A percentile compares a stretch with the other conserved stretches of the same genome.
Conservation (phyloP, 345 rosid genomes). For the Acer negundo region DNA sequence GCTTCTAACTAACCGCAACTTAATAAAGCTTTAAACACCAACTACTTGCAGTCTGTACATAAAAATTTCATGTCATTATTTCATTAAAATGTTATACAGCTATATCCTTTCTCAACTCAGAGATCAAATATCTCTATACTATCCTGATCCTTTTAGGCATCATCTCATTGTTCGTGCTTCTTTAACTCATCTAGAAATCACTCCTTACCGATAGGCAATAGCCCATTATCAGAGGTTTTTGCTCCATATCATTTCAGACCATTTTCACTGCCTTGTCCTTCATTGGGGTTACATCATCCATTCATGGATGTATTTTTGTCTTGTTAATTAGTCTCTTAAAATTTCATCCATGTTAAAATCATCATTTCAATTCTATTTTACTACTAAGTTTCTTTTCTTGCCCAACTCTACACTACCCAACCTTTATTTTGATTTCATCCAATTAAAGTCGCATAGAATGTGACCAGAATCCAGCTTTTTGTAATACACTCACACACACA, state of each 20-base stretch:
- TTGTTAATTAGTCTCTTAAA: background rate
- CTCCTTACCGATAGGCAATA: background rate
- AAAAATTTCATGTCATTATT: background rate
- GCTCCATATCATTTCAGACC: background rate
- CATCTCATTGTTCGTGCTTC: background rate
- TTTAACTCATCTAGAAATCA: background rate
- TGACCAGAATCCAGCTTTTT: background rate
- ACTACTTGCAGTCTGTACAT: background rate
- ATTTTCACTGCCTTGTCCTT: background rate
- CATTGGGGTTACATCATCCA: background rate
- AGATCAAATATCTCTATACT: background rate
- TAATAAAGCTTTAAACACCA: background rate
- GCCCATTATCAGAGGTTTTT: background rate
- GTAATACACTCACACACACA: background rate
- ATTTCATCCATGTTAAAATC: background rate
- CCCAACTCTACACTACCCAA: background rate
- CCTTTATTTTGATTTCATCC: background rate
- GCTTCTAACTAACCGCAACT: background rate
- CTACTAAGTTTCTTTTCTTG: background rate
- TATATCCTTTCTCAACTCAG: background rate
- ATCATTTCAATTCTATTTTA: background rate
- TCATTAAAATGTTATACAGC: background rate
- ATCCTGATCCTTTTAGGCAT: background rate
- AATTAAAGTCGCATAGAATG: background rate
- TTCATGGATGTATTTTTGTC: background rate